Evolutionary conservation across 2,329 filamentous ascomycete species (phyloP).

Genomic region (Colletotrichum eremochloae): DNA sequence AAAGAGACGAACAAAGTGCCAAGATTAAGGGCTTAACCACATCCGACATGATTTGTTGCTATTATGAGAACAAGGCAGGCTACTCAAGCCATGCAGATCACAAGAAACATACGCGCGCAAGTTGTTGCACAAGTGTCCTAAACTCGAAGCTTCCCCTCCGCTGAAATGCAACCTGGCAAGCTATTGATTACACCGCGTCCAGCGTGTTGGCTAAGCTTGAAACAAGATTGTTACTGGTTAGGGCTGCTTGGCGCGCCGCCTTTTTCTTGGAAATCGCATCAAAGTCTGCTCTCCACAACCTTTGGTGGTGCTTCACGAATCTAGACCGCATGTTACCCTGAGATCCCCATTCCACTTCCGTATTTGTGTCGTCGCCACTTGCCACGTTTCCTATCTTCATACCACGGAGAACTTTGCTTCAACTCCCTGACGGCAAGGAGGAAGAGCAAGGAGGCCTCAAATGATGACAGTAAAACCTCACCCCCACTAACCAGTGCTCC

Average conservation of each 20-base stretch:
- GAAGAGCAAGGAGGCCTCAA: not conserved
- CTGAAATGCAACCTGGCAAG: not conserved
- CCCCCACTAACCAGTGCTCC: not conserved
- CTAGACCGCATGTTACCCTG: conserved; percentile 16
- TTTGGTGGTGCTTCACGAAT: conserved; percentile 10
- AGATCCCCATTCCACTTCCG: not conserved
- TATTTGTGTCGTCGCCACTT: not conserved
- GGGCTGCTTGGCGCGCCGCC: conserved; percentile 34
- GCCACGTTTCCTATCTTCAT: not conserved
- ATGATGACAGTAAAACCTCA: not conserved
- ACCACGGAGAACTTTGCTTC: not conserved
- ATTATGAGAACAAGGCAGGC: not conserved
- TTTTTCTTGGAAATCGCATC: conserved; percentile 27
- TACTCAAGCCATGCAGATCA: not conserved
- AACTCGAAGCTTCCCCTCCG: not conserved
- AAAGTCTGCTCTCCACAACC: conserved; percentile 23
- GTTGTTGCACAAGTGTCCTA: not conserved
- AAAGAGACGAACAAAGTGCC: conserved; percentile 5
- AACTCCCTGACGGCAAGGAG: not conserved
- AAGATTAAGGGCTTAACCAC: conserved; percentile 24
- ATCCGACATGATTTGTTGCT: conserved; percentile 13
- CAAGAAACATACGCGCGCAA: not conserved
- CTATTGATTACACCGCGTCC: not conserved
- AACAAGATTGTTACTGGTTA: conserved; percentile 27
- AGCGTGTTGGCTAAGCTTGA: conserved; percentile 22